Evolutionary conservation across 1,139 yeast genomes (phyloP).

Genomic region (Pichia cactophila): DNA sequence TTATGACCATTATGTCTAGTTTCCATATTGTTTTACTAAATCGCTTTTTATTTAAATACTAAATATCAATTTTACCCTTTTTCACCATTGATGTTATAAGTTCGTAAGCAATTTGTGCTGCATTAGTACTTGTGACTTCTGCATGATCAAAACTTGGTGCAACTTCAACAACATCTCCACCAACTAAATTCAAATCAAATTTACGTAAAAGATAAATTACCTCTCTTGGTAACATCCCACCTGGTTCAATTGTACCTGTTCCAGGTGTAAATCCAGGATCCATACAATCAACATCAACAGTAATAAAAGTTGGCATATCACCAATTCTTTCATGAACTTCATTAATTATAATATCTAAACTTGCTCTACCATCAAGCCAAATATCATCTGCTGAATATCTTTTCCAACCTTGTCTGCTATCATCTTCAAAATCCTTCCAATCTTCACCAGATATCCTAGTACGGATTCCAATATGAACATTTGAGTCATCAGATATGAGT

Average conservation of each 20-base stretch:
- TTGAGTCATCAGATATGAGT: slow-evolving; percentile 42
- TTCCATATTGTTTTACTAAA: not conserved
- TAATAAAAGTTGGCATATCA: slow-evolving; percentile 59
- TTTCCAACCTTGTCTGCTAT: slow-evolving; percentile 53
- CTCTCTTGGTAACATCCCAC: slow-evolving; percentile 77
- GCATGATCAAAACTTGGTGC: slow-evolving; percentile 67
- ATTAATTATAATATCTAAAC: slow-evolving; percentile 45
- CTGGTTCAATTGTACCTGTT: slow-evolving; percentile 78
- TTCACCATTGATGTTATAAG: slow-evolving; percentile 68
- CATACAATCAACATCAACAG: slow-evolving; percentile 73
- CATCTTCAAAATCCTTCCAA: slow-evolving; percentile 54
- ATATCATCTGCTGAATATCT: slow-evolving; percentile 66
- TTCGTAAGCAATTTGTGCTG: slow-evolving; percentile 69
- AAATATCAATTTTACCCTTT: slow-evolving; percentile 29
- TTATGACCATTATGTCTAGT: not conserved
- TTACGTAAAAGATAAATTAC: slow-evolving; percentile 53
- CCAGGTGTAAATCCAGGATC: slow-evolving; percentile 81
- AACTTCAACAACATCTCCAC: slow-evolving; percentile 76
- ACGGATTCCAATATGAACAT: slow-evolving; percentile 67
- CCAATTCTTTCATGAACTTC: slow-evolving; percentile 41
- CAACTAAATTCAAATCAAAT: slow-evolving; percentile 58
- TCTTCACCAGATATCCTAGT: slow-evolving; percentile 57
- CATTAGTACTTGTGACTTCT: slow-evolving; percentile 68
- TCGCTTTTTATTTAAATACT: not conserved
- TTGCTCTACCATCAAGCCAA: slow-evolving; percentile 53